These are phyloP conservation scores for Xerophyta viscosa DNA, from an alignment of 106 monocot genomes.

Conservation along the genomic window DNA sequence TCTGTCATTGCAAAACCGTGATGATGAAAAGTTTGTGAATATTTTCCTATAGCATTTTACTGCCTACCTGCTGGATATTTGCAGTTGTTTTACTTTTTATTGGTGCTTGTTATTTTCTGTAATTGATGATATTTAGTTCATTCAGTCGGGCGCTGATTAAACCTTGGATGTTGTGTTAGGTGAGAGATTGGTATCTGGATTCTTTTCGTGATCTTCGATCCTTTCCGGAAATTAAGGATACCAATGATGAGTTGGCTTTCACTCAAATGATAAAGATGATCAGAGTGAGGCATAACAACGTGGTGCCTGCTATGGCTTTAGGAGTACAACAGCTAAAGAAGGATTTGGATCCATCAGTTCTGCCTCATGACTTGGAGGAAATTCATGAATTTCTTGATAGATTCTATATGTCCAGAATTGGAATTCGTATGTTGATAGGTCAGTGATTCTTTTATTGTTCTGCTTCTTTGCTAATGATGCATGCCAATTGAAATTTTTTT, in stretches of 20 bases:
- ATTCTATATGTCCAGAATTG: constrained; percentile 93
- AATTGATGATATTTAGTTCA: background rate
- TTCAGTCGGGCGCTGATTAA: background rate
- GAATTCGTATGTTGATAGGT: constrained; percentile 94
- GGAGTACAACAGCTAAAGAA: constrained; percentile 88
- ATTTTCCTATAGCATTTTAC: too few species aligned
- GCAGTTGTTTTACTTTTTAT: too few species aligned
- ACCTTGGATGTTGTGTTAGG: constrained; percentile 26
- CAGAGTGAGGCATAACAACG: constrained; percentile 91
- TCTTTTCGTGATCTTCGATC: constrained; percentile 82
- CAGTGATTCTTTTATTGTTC: constrained; percentile 8
- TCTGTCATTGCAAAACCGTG: too few species aligned
- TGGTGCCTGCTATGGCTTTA: constrained; percentile 85
- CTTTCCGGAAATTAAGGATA: constrained; percentile 59
- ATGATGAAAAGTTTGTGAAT: too few species aligned
- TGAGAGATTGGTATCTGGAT: constrained; percentile 86
- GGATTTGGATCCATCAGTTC: constrained; percentile 36
- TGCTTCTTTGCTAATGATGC: too few species aligned
- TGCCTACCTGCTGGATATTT: too few species aligned
- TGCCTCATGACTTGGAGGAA: constrained; percentile 43
- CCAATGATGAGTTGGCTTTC: constrained; percentile 62
- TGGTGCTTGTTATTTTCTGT: background rate
- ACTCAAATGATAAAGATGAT: constrained; percentile 92
- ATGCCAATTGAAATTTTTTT: too few species aligned
- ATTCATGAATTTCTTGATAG: constrained; percentile 91